Evolutionary conservation across 495 filamentous ascomycete species (phyloP).

Genomic region (Barbatosphaeria neglecta): DNA sequence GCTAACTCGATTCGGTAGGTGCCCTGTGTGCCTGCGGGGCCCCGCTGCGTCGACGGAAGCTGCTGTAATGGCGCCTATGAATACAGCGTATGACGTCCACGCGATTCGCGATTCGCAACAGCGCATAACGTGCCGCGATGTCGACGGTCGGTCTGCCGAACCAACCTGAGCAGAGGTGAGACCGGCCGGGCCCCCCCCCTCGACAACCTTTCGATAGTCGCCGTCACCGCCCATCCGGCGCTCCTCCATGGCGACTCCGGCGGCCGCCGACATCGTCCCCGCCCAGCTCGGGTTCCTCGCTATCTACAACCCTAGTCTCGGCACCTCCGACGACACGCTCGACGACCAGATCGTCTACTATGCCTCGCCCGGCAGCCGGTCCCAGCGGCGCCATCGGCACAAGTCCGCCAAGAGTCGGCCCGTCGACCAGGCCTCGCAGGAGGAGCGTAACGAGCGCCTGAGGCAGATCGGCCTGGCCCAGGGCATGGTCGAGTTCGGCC

Average conservation of each 20-base stretch:
- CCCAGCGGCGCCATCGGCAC: conserved; percentile 17
- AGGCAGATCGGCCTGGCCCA: conserved; percentile 95
- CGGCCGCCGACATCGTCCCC: conserved; percentile 39
- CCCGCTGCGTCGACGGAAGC: too few relatives aligned
- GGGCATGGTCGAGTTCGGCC: conserved; percentile 90
- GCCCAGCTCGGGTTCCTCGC: conserved; percentile 80
- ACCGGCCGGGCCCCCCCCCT: too few relatives aligned
- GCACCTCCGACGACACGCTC: conserved; percentile 75
- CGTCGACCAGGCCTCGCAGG: conserved; percentile 31
- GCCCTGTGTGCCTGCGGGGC: too few relatives aligned
- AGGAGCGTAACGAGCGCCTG: conserved; percentile 68
- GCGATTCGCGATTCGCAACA: too few relatives aligned
- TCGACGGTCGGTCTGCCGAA: too few relatives aligned
- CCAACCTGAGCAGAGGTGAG: too few relatives aligned
- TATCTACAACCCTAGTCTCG: conserved; percentile 90
- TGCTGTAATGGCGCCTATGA: too few relatives aligned
- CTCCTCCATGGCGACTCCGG: neutral
- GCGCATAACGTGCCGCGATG: too few relatives aligned
- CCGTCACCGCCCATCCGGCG: neutral
- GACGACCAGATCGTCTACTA: conserved; percentile 89
- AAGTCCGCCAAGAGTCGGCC: conserved; percentile 23
- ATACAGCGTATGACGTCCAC: too few relatives aligned
- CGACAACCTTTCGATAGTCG: too few relatives aligned
- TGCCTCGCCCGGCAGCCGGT: conserved; percentile 49
- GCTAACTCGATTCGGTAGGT: too few relatives aligned